Evolutionary conservation across 2,329 filamentous ascomycete species (phyloP).

Genomic region (Colletotrichum noveboracense): DNA sequence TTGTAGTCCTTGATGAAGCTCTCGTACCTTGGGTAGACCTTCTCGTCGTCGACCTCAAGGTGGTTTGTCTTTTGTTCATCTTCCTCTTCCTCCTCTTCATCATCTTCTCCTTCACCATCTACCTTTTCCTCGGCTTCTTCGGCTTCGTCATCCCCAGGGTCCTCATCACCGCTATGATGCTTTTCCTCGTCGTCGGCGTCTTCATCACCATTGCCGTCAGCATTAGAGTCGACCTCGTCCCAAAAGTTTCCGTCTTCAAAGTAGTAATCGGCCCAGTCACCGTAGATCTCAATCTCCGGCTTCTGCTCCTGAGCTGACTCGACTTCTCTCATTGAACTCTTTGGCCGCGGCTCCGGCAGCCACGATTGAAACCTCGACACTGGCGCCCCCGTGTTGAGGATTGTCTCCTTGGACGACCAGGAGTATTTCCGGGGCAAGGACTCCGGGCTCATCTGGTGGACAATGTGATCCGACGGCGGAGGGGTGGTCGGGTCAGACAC

Average conservation of each 20-base stretch:
- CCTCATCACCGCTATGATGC: background rate
- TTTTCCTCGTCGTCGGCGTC: background rate
- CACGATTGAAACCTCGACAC: background rate
- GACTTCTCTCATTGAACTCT: background rate
- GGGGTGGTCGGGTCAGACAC: constrained; percentile 5
- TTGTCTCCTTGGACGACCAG: constrained; percentile 15
- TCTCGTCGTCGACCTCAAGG: background rate
- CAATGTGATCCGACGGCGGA: constrained; percentile 10
- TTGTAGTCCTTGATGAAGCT: constrained; percentile 20
- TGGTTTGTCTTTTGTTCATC: background rate
- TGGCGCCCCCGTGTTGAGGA: constrained; percentile 5
- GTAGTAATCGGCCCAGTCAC: constrained; percentile 25
- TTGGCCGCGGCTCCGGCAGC: background rate
- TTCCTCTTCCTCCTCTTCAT: background rate
- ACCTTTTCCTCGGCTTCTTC: background rate
- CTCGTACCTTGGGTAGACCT: constrained; percentile 14
- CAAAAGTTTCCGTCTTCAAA: constrained; percentile 22
- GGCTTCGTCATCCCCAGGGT: background rate
- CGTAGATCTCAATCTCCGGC: constrained; percentile 17
- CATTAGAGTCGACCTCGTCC: background rate
- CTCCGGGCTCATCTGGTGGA: background rate
- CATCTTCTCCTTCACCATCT: background rate
- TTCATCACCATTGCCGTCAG: background rate
- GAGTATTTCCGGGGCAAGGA: constrained; percentile 1
- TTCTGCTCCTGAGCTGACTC: background rate